Conservation (phyloP, 164 flowering plant species). For the Stephania japonica region DNA sequence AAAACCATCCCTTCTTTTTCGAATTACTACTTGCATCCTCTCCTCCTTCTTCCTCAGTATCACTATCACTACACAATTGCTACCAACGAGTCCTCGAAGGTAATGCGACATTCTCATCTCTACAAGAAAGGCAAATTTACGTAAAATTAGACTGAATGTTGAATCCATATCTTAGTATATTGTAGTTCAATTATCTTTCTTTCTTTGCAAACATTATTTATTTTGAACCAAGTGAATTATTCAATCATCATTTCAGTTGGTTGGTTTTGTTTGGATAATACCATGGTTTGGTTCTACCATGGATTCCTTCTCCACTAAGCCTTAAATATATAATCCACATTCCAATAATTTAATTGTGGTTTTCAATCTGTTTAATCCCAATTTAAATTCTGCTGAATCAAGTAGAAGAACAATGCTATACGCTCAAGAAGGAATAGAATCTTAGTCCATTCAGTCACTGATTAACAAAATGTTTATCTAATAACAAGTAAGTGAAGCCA, state of each 20-base stretch:
- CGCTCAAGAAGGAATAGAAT: not conserved
- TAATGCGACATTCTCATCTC: too few relatives aligned
- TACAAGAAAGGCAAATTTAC: too few relatives aligned
- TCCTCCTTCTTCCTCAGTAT: too few relatives aligned
- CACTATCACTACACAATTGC: too few relatives aligned
- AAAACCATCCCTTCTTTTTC: too few relatives aligned
- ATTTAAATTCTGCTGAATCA: not conserved
- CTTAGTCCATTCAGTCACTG: not conserved
- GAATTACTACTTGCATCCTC: too few relatives aligned
- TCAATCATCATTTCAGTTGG: not conserved
- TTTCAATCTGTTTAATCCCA: not conserved
- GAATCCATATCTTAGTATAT: too few relatives aligned
- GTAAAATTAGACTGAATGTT: too few relatives aligned
- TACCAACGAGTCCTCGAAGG: too few relatives aligned
- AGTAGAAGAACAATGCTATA: not conserved
- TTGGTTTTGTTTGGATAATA: not conserved
- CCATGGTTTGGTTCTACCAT: not conserved
- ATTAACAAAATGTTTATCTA: too few relatives aligned
- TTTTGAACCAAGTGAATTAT: not conserved
- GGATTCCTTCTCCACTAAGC: not conserved
- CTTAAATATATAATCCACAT: not conserved
- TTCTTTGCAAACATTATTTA: not conserved
- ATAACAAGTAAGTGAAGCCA: not conserved
- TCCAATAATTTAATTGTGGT: not conserved
- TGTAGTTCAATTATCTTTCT: too few relatives aligned